Conservation (phyloP, 108 stramenopile species). For the Cyclotella distinguenda region DNA sequence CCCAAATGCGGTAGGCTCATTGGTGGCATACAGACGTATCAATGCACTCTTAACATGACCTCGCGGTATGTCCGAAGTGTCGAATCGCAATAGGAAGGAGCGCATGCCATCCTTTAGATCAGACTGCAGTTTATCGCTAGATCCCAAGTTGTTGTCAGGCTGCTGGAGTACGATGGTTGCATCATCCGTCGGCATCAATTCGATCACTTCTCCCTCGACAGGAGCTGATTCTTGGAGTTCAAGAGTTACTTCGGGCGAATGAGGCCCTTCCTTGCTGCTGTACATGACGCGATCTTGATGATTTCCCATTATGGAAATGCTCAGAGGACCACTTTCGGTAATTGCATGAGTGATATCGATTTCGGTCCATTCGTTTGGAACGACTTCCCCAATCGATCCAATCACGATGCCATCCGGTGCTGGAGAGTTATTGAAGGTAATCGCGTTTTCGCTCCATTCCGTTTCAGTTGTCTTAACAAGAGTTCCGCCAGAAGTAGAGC, state of each 20-base stretch:
- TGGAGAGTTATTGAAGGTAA: constrained; percentile 29
- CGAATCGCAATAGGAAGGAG: constrained; percentile 38
- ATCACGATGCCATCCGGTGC: constrained; percentile 25
- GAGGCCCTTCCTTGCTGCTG: constrained; percentile 42
- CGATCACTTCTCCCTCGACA: constrained; percentile 18
- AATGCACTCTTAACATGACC: constrained; percentile 36
- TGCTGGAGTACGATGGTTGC: constrained; percentile 33
- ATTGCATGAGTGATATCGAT: constrained; percentile 34
- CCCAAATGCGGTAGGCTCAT: constrained; percentile 32
- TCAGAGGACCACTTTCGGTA: constrained; percentile 38
- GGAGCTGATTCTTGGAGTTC: constrained; percentile 23
- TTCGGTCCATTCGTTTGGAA: constrained; percentile 32
- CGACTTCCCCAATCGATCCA: constrained; percentile 14
- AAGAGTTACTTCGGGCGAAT: constrained; percentile 41
- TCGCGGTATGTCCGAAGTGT: constrained; percentile 36
- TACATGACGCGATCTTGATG: constrained; percentile 34
- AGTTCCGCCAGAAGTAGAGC: constrained; percentile 30
- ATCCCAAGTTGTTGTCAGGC: constrained; percentile 36
- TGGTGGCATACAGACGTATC: constrained; percentile 31
- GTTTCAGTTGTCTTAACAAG: constrained; percentile 23
- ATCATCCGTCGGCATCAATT: constrained; percentile 35
- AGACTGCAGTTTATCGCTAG: constrained; percentile 11
- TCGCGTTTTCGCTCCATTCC: constrained; percentile 26
- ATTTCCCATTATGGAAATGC: constrained; percentile 33
- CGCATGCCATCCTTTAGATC: constrained; percentile 38